Base-by-base conservation (phyloP, 202 grass and related monocot species). In the Digitaria exilis region DNA sequence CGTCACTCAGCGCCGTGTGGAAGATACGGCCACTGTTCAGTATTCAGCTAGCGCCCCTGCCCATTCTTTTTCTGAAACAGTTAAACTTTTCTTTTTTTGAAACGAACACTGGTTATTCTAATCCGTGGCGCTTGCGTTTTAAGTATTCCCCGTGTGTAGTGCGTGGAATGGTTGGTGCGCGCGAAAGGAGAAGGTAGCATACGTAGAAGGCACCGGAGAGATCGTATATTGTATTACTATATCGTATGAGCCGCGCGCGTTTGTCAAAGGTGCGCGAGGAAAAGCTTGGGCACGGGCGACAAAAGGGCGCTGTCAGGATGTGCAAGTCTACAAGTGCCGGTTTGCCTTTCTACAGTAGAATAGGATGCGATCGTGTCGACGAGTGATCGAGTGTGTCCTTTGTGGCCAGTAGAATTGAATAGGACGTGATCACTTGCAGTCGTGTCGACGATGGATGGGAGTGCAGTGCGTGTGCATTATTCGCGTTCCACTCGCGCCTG, bases 1-100 rank as follows among this genome's bases (percentile, higher is more conserved):
- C 65, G 0, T 69, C 4, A 15, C 2, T 8, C 22, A 51, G 48
- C 19, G 48, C 24, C 16, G 21, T 30, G n/a, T 41, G n/a, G 37
- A 75, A 75, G 69, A 73, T 80, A 73, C 26, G 21, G 0, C 2
- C 39, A 41, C 60, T 58, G 76, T 48, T 74, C 49, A 58, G 13
- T 49, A 19, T 9, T 6, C 37, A n/a, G n/a, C n/a, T n/a, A n/a
- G n/a, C n/a, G 37, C 6, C 37, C 37, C 7, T 39, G n/a, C n/a
- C n/a, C 9, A 50, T 19, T 6, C 18, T 18, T 58, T 35, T 39
- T 39, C 37, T 39, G 37, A 39, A 39, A 39, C 4, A n/a, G n/a
- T n/a, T n/a, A n/a, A n/a, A n/a, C 1, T 39, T 39, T 39, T 7
- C 9, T 39, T 37, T 39, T 39, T 39, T 39, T 5, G 37, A 37